phyloP scores from a whole-genome alignment of 192 early-diverging fungal species.

The Phlyctochytrium planicorne region DNA sequence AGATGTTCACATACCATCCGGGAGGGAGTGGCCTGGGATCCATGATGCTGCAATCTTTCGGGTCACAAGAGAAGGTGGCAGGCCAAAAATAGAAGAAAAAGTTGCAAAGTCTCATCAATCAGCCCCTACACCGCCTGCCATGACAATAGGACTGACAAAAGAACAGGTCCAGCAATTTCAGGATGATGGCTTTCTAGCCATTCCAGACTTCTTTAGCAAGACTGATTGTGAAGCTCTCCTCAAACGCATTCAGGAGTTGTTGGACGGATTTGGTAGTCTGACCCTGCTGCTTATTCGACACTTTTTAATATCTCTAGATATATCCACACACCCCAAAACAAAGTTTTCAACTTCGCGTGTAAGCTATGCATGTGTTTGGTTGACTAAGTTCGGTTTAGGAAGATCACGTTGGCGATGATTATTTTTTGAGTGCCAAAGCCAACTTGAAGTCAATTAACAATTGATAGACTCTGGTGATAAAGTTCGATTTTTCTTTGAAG shows the following conservation, averaged over 20 bases:
- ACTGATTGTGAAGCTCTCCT: constrained; percentile 47
- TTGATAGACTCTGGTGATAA: constrained; percentile 81
- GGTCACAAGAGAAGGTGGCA: too few relatives aligned
- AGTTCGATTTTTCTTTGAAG: constrained; percentile 86
- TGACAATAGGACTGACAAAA: background rate
- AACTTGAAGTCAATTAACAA: too few relatives aligned
- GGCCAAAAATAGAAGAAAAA: too few relatives aligned
- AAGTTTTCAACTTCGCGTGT: constrained; percentile 69
- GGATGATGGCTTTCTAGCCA: constrained; percentile 59
- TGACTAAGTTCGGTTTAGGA: constrained; percentile 18
- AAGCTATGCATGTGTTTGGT: background rate
- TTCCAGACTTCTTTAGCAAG: constrained; percentile 63
- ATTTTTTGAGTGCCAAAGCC: too few relatives aligned
- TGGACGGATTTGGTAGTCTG: constrained; percentile 48
- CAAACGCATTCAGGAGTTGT: constrained; percentile 49
- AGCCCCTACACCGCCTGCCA: background rate
- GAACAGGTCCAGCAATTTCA: constrained; percentile 28
- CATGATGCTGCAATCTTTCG: too few relatives aligned
- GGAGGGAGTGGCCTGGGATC: too few relatives aligned
- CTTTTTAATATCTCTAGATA: too few relatives aligned
- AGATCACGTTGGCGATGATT: constrained; percentile 79
- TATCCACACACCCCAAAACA: constrained; percentile 71
- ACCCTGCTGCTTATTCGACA: background rate
- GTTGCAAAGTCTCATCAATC: too few relatives aligned
- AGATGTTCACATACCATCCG: too few relatives aligned